Evolutionary conservation across 805 yeast genomes (phyloP), one percentile per base, ranked within the genome.

Genomic region (Scheffersomyces ergatensis): DNA sequence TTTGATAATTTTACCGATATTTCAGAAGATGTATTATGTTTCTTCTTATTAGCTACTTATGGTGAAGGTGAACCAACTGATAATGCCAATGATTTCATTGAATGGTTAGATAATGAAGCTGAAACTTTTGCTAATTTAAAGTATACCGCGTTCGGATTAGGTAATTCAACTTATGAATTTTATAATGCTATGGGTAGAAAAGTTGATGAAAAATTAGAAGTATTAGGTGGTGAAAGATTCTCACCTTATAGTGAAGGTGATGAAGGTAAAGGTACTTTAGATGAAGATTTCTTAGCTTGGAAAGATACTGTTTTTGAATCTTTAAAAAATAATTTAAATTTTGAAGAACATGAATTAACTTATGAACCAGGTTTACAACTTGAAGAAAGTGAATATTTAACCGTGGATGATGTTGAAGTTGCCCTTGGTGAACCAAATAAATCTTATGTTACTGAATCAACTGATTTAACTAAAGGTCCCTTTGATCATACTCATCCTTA

Each of bases 61-160:
- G 99, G 99, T 53, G 99, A 92, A 67, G 99, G 99, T 58, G 99
- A 92, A 62, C 96, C 96, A 52, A 92, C 99, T 12, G 99, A 92
- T 62, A 87, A 88, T 53, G 93, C 97, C n/a, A 77, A 78, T 32
- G 81, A 80, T 29, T 88, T 93, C 60, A 82, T 80, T 57, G 85
- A 83, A 43, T 80, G 69, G 57, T 75, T 90, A 54, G 77, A 80
- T 25, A 63, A 72, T 39, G 78, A 75, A 37, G 82, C 78, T 20
- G 77, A 77, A 18, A 76, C 68, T 32, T 70, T 90, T 52, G 57
- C 74, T 6, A 77, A 76, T 45, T 56, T 89, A 46, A 80, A 76
- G 50, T 89, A 67, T 64, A 77, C 89, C 44, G 74, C 89, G 38
- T 93, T 92, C 57, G 98, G 97, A 15, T 77, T 92, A 47, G 99